Evolutionary conservation across 2,329 filamentous ascomycete genomes (phyloP).

Genomic region (Endothia cerciana): DNA sequence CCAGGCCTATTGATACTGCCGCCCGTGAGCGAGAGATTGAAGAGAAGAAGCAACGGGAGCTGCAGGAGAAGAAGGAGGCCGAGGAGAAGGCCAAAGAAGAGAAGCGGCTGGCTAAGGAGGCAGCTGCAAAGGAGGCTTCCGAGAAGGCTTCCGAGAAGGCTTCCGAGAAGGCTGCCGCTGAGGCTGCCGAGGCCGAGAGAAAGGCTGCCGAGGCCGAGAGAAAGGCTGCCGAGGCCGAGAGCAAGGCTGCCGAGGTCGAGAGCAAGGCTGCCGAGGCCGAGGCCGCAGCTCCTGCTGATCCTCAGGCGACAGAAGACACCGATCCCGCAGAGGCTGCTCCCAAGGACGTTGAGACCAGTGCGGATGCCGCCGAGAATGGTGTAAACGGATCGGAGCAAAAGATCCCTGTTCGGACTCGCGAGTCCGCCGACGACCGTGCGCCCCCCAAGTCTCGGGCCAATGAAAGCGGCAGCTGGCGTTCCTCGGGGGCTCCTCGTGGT

Average conservation of each 20-base stretch:
- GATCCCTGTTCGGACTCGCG: conserved; percentile 41
- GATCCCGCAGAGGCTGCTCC: conserved; percentile 34
- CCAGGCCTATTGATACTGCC: conserved; percentile 91
- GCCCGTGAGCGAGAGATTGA: conserved; percentile 87
- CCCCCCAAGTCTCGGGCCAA: conserved; percentile 55
- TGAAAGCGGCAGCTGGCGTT: conserved; percentile 66
- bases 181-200: conserved; percentile 34
- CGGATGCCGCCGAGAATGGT: conserved; percentile 35
- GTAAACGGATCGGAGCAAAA: conserved; percentile 53
- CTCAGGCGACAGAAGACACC: conserved; percentile 33
- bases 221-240: conserved; percentile 40
- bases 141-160: conserved; percentile 48
- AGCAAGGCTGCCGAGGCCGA: background rate
- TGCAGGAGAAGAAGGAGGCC: conserved; percentile 83
- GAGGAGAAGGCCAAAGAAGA: conserved; percentile 87
- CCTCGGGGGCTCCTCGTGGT: conserved; percentile 52
- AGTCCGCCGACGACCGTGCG: conserved; percentile 46
- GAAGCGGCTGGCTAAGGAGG: conserved; percentile 66
- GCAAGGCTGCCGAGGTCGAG: conserved; percentile 34
- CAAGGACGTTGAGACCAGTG: conserved; percentile 31
- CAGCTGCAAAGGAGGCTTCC: conserved; percentile 61
- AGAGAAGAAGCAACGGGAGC: conserved; percentile 75
- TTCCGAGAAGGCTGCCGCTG: conserved; percentile 40
- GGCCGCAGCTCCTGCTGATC: background rate
- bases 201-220: no score